Percentiles rank a stretch among this genome's conserved stretches.
Conservation (phyloP, 192 early-diverging fungal species). For the Coemansia sp. region DNA sequence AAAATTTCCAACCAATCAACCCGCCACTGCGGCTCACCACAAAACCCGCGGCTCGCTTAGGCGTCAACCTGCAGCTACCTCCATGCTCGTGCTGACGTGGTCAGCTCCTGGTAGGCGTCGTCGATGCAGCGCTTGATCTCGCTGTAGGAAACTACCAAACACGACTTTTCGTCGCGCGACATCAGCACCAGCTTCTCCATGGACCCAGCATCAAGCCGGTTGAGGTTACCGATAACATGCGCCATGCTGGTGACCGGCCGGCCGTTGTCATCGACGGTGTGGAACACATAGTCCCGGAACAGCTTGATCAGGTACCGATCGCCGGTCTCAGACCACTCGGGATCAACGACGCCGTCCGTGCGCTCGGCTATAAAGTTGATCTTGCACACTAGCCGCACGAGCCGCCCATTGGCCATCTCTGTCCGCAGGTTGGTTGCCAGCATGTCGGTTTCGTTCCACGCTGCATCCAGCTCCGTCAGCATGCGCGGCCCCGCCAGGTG, state of each 20-base stretch:
- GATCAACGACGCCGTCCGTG: constrained; percentile 80
- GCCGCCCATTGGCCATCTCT: constrained; percentile 90
- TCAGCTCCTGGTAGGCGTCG: constrained; percentile 77
- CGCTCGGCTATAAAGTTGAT: constrained; percentile 92
- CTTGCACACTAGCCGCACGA: constrained; percentile 85
- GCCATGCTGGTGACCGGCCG: constrained; percentile 84
- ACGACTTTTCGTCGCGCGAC: constrained; percentile 95
- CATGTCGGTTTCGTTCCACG: constrained; percentile 63
- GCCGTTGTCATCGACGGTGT: constrained; percentile 84
- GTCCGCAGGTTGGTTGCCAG: constrained; percentile 73
- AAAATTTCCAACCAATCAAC: no score
- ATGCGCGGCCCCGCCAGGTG: constrained; percentile 43
- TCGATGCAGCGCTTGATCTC: constrained; percentile 94
- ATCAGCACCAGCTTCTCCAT: constrained; percentile 92
- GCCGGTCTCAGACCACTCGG: constrained; percentile 96
- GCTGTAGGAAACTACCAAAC: constrained; percentile 91
- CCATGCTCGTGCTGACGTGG: background rate
- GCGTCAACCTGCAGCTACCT: background rate
- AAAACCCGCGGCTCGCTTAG: no score
- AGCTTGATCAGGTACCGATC: constrained; percentile 97
- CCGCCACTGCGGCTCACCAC: no score
- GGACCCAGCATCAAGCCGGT: constrained; percentile 96
- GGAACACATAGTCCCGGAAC: constrained; percentile 98
- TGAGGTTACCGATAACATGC: constrained; percentile 90
- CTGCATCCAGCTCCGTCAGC: constrained; percentile 46